These are phyloP conservation scores for Rhizopogon sp. DNA, from an alignment of 768 basidiomycete genomes.

Conservation along the genomic window DNA sequence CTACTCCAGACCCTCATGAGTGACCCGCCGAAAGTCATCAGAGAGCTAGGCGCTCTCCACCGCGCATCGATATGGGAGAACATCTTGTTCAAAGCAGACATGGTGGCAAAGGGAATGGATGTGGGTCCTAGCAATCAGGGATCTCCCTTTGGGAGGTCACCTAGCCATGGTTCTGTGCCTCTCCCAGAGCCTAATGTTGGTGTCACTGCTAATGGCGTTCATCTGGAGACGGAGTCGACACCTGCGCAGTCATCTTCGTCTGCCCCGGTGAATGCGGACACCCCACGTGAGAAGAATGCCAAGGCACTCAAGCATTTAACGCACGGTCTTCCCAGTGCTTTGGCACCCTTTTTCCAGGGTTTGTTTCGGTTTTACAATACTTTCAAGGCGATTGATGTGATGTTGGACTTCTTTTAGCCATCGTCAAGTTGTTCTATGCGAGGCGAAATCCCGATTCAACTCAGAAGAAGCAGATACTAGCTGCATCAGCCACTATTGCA, in stretches of 20 bases:
- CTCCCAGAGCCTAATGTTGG: slow-evolving; percentile 35
- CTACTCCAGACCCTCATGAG: slow-evolving; percentile 74
- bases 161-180: slow-evolving; percentile 37
- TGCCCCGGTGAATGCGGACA: slow-evolving; percentile 33
- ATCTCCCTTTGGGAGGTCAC: slow-evolving; percentile 46
- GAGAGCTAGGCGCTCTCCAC: slow-evolving; percentile 74
- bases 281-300: slow-evolving; percentile 58
- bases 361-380: slow-evolving; percentile 15
- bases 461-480: slow-evolving; percentile 74
- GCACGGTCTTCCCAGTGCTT: slow-evolving; percentile 65
- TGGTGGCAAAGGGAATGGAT: slow-evolving; percentile 50
- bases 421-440: slow-evolving; percentile 82
- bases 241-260: slow-evolving; percentile 18
- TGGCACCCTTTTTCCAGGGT: slow-evolving; percentile 89
- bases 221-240: slow-evolving; percentile 17
- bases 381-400: background rate
- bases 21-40: slow-evolving; percentile 57
- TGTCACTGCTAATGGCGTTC: slow-evolving; percentile 25
- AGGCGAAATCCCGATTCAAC: slow-evolving; percentile 68
- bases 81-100: slow-evolving; percentile 62
- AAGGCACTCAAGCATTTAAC: slow-evolving; percentile 76
- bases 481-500: slow-evolving; percentile 67
- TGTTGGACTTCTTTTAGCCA: slow-evolving; percentile 42
- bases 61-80: slow-evolving; percentile 86
- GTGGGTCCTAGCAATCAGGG: slow-evolving; percentile 36